These are phyloP conservation scores for Lactarius akahatsu DNA, from an alignment of 768 basidiomycete genomes.

Conservation along the genomic window DNA sequence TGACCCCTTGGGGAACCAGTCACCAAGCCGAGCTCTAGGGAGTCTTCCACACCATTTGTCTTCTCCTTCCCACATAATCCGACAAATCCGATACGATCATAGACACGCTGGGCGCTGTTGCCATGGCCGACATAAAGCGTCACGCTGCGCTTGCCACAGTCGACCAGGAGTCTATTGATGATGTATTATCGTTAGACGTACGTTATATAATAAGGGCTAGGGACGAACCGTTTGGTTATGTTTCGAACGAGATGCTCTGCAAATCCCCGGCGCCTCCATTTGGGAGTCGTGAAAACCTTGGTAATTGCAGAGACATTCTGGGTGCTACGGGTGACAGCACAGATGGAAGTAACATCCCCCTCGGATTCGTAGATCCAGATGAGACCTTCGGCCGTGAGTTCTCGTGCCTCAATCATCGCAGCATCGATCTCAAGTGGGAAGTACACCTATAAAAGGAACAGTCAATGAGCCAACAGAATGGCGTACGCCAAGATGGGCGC, in stretches of 20 bases:
- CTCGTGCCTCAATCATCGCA: conserved; percentile 45
- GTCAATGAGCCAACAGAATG: conserved; percentile 5
- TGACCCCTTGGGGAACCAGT: conserved; percentile 47
- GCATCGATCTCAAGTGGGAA: conserved; percentile 44
- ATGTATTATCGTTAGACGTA: conserved; percentile 26
- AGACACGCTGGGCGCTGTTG: conserved; percentile 52
- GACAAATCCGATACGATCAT: conserved; percentile 53
- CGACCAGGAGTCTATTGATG: conserved; percentile 41
- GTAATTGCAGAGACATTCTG: conserved; percentile 52
- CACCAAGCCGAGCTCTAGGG: conserved; percentile 54
- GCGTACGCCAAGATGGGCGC: conserved; percentile 29
- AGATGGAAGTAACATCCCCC: conserved; percentile 47
- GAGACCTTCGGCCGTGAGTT: conserved; percentile 49
- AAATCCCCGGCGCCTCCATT: conserved; percentile 47
- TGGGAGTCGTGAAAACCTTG: conserved; percentile 53
- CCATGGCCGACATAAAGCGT: conserved; percentile 55
- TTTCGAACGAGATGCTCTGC: conserved; percentile 52
- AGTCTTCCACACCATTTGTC: conserved; percentile 45
- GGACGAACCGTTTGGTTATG: conserved; percentile 45
- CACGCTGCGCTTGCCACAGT: conserved; percentile 47
- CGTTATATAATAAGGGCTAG: conserved; percentile 6
- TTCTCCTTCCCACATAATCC: conserved; percentile 44
- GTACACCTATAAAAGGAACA: conserved; percentile 38
- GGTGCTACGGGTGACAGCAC: conserved; percentile 56
- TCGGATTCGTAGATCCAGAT: conserved; percentile 52